Evolutionary conservation across 2,329 filamentous ascomycete genomes (phyloP).

Genomic region (Exophiala bonariae): DNA sequence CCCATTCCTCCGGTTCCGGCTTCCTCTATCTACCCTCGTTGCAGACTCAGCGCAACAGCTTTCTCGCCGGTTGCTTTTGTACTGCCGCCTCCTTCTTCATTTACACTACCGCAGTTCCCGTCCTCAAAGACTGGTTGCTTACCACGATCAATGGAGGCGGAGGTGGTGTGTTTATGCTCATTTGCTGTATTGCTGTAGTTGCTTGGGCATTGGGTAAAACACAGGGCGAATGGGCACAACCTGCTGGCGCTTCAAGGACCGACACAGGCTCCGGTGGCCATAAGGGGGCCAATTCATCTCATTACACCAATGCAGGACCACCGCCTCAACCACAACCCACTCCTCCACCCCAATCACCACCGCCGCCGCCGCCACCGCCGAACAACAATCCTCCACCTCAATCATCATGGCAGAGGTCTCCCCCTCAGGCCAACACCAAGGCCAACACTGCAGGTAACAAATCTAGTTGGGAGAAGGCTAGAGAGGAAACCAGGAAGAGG

Average conservation of each 20-base stretch:
- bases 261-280: conserved; percentile 8
- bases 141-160: conserved; percentile 71
- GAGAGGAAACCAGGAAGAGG: conserved; percentile 30
- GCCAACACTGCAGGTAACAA: conserved; percentile 24
- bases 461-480: conserved; percentile 30
- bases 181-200: conserved; percentile 71
- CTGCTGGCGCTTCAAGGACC: conserved; percentile 5
- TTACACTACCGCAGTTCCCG: conserved; percentile 72
- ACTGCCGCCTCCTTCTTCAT: conserved; percentile 72
- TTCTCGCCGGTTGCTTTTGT: conserved; percentile 79
- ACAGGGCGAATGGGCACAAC: conserved; percentile 49
- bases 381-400: conserved; percentile 24
- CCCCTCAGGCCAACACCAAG: conserved; percentile 23
- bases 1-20: conserved; percentile 82
- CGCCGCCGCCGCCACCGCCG: conserved; percentile 14
- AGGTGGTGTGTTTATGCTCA: conserved; percentile 69
- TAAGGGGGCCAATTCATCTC: conserved; percentile 6
- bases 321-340: conserved; percentile 10
- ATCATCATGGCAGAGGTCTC: conserved; percentile 29
- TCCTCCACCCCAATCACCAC: conserved; percentile 4
- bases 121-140: conserved; percentile 71
- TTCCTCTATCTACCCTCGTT: conserved; percentile 94
- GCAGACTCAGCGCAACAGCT: conserved; percentile 83
- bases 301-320: conserved; percentile 10
- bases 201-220: conserved; percentile 75